phyloP scores from a whole-genome alignment of 2,329 filamentous ascomycete genomes.

The Pyricularia pennisetigena region DNA sequence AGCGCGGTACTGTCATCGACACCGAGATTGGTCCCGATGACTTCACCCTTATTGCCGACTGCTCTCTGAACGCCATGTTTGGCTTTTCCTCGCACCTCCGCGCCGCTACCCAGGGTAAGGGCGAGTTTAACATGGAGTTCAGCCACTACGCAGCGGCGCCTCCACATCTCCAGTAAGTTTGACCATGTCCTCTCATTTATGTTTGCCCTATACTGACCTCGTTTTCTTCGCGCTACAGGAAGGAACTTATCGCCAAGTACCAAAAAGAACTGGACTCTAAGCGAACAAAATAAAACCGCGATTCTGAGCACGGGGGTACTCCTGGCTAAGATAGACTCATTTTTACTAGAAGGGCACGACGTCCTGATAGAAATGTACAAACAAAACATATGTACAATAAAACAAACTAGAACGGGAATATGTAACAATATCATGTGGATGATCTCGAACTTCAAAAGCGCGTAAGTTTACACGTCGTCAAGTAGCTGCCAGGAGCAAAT shows the following conservation, averaged over 20 bases:
- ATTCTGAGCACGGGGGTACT: not conserved
- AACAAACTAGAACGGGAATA: not conserved
- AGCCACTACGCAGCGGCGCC: conserved; percentile 87
- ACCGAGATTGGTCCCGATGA: conserved; percentile 91
- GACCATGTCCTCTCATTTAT: not conserved
- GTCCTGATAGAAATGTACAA: not conserved
- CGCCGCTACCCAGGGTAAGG: conserved; percentile 94
- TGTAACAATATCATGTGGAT: not conserved
- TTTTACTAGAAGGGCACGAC: not conserved
- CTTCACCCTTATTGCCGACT: conserved; percentile 86
- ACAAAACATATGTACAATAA: conserved; percentile 4
- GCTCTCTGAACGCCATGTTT: conserved; percentile 94
- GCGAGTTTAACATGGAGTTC: conserved; percentile 98
- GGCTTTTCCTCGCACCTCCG: conserved; percentile 87
- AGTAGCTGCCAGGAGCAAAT: not conserved
- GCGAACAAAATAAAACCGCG: conserved; percentile 35
- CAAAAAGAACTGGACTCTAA: conserved; percentile 48
- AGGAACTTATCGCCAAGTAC: conserved; percentile 49
- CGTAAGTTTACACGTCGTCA: not conserved
- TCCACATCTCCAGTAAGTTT: conserved; percentile 73
- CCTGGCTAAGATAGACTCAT: not conserved
- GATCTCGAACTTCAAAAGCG: not conserved
- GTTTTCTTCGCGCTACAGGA: conserved; percentile 25
- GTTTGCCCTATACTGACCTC: conserved; percentile 14
- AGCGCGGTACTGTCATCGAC: conserved; percentile 90